A percentile compares a stretch with the other conserved stretches of the same genome.
Evolutionary conservation across 176 grass and related monocot species (phyloP).

Genomic region (Melocanna baccifera): DNA sequence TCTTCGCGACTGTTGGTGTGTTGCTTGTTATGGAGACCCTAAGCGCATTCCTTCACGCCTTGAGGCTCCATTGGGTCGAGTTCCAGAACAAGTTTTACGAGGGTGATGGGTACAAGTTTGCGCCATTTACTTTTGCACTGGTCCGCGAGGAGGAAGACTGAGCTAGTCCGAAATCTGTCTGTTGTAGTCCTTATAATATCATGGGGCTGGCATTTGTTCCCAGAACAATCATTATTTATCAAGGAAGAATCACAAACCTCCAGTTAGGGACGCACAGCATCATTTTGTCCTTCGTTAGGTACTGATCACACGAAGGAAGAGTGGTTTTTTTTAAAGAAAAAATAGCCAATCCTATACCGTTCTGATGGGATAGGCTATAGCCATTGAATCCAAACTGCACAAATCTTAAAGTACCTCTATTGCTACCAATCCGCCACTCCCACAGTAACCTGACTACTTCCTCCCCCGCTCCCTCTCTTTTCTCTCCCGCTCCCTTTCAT

Average conservation of each 20-base stretch:
- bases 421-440: too few species aligned
- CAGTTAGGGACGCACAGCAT: constrained; percentile 19
- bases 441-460: too few species aligned
- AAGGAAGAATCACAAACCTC: constrained; percentile 36
- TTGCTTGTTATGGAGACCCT: constrained; percentile 98
- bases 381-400: too few species aligned
- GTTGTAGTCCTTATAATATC: constrained; percentile 39
- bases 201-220: constrained; percentile 24
- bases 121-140: constrained; percentile 69
- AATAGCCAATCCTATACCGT: too few species aligned
- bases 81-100: constrained; percentile 98
- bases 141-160: constrained; percentile 70
- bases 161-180: constrained; percentile 21
- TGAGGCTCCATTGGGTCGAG: constrained; percentile 99
- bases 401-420: too few species aligned
- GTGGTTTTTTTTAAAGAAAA: too few species aligned
- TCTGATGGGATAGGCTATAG: too few species aligned
- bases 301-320: constrained; percentile 17
- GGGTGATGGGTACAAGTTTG: constrained; percentile 97
- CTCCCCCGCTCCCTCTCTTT: too few species aligned
- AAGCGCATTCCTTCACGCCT: constrained; percentile 88
- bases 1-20: constrained; percentile 71
- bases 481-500: too few species aligned
- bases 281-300: constrained; percentile 38
- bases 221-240: constrained; percentile 46